A percentile compares a stretch with the other conserved stretches of the same genome.
These are phyloP conservation scores for Knoxdaviesia proteae DNA, from an alignment of 2,329 filamentous ascomycete genomes.

Conservation along the genomic window DNA sequence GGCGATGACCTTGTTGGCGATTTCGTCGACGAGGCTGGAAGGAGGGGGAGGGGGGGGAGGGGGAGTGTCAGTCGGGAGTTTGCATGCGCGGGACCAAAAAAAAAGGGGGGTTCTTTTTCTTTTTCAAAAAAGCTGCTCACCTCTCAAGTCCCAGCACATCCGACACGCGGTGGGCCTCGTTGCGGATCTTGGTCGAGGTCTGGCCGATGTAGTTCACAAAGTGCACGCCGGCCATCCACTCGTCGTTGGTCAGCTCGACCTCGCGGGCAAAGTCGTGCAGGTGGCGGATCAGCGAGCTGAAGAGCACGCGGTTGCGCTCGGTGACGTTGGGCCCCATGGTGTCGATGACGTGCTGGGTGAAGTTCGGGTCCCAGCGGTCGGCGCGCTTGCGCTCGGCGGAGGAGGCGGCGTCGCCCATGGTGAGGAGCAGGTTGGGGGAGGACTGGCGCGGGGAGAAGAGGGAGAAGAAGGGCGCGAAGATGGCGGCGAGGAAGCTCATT, in stretches of 20 bases:
- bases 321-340: constrained; percentile 50
- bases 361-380: constrained; percentile 37
- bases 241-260: constrained; percentile 53
- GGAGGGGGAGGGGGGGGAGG: background rate
- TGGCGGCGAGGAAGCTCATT: background rate
- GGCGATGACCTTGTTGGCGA: constrained; percentile 41
- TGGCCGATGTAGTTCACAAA: constrained; percentile 59
- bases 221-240: constrained; percentile 57
- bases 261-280: constrained; percentile 64
- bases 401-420: background rate
- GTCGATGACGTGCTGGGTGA: constrained; percentile 54
- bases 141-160: constrained; percentile 58
- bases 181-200: constrained; percentile 44
- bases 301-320: constrained; percentile 41
- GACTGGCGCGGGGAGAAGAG: background rate
- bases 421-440: too few relatives aligned
- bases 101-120: background rate
- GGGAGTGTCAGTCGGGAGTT: background rate
- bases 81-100: background rate
- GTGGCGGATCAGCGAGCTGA: constrained; percentile 45
- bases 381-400: constrained; percentile 1
- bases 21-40: constrained; percentile 40
- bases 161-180: constrained; percentile 53
- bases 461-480: constrained; percentile 1
- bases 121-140: constrained; percentile 18